Percentiles rank a stretch among this genome's conserved stretches.
phyloP scores from a whole-genome alignment of 2,329 filamentous ascomycete species.

The Aureobasidium namibiae region DNA sequence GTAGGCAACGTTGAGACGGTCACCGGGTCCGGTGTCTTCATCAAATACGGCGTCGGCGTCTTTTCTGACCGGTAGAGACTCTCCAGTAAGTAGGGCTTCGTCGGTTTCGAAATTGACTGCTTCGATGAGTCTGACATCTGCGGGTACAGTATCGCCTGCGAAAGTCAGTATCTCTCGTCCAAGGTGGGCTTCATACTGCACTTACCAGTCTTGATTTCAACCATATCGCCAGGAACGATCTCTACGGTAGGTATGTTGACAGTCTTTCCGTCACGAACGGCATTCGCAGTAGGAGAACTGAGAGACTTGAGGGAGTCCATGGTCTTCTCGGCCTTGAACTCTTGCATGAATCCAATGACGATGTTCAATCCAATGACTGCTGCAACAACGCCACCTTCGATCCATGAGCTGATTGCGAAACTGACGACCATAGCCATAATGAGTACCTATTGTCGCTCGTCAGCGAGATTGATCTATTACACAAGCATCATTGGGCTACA shows the following conservation, averaged over 20 bases:
- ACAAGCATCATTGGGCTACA: not conserved
- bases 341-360: constrained; percentile 38
- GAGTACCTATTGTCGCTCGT: constrained; percentile 27
- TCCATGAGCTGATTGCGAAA: constrained; percentile 39
- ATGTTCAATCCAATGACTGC: constrained; percentile 39
- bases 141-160: constrained; percentile 33
- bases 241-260: constrained; percentile 34
- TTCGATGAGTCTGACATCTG: constrained; percentile 36
- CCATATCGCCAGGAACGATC: constrained; percentile 40
- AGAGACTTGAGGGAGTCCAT: constrained; percentile 41
- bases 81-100: constrained; percentile 62
- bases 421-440: constrained; percentile 42
- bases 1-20: constrained; percentile 57
- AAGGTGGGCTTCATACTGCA: not conserved
- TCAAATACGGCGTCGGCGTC: constrained; percentile 21
- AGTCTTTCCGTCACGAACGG: constrained; percentile 37
- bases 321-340: constrained; percentile 41
- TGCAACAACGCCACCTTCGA: constrained; percentile 41
- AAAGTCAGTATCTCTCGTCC: not conserved
- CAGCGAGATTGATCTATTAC: not conserved
- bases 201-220: constrained; percentile 36
- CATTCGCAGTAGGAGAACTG: constrained; percentile 38
- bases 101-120: constrained; percentile 59
- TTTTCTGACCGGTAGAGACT: constrained; percentile 46
- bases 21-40: constrained; percentile 46